A percentile compares a stretch with the other conserved stretches of the same genome.
Evolutionary conservation across 2,329 filamentous ascomycete genomes (phyloP).

Genomic region (Arthrocladium fulminans): DNA sequence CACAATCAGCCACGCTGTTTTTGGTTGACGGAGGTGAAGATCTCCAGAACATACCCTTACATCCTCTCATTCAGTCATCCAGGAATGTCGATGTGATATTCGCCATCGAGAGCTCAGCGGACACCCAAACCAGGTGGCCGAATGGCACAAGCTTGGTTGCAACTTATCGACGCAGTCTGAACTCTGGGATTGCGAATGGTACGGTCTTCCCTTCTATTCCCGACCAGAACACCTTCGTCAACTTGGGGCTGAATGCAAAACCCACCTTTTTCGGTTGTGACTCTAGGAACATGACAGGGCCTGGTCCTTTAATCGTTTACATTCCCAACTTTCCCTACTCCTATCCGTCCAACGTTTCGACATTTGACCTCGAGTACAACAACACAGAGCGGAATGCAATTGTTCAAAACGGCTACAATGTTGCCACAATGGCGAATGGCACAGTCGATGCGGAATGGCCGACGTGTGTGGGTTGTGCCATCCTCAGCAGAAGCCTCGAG

Average conservation of each 20-base stretch:
- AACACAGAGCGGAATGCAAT: slow-evolving; percentile 13
- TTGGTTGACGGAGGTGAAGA: no score
- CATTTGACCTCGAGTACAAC: slow-evolving; percentile 12
- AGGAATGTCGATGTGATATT: slow-evolving; percentile 13
- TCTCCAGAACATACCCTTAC: no score
- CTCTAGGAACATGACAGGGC: slow-evolving; percentile 14
- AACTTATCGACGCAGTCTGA: no score
- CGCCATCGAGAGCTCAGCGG: slow-evolving; percentile 8
- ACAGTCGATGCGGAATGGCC: slow-evolving; percentile 12
- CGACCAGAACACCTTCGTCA: slow-evolving; percentile 16
- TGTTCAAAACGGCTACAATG: slow-evolving; percentile 18
- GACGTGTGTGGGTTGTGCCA: slow-evolving; percentile 18
- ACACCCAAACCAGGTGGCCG: slow-evolving; percentile 8
- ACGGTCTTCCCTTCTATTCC: slow-evolving; percentile 13
- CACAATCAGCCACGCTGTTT: no score
- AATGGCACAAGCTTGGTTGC: slow-evolving; percentile 12
- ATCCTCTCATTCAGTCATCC: neutral
- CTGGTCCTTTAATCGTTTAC: no score
- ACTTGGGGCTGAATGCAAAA: slow-evolving; percentile 13
- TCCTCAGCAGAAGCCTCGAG: slow-evolving; percentile 17
- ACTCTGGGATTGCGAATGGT: slow-evolving; percentile 10
- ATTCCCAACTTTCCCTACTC: slow-evolving; percentile 20
- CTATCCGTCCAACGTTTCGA: slow-evolving; percentile 14
- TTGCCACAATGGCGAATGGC: slow-evolving; percentile 16
- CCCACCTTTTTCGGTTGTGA: slow-evolving; percentile 24